Conservation (phyloP, 73 alveolate species). For the Durusdinium trenchii region DNA sequence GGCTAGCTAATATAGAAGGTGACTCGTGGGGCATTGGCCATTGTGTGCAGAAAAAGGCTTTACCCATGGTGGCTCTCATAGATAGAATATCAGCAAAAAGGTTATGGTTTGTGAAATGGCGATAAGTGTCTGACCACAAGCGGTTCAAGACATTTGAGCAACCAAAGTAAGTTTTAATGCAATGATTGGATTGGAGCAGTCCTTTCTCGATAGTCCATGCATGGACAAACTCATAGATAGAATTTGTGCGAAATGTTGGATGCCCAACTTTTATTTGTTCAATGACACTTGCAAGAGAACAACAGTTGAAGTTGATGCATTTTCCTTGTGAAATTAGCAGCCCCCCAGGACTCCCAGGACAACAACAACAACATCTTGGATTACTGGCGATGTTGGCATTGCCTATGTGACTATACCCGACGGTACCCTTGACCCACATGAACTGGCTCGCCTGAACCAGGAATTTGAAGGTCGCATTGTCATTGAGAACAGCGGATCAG, state of each 20-base stretch:
- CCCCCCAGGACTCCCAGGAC: conserved; percentile 26
- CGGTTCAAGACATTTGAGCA: background rate
- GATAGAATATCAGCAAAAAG: background rate
- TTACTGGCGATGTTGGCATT: background rate
- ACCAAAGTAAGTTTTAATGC: background rate
- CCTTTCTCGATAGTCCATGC: background rate
- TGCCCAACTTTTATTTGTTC: background rate
- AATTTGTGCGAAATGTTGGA: background rate
- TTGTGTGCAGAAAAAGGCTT: background rate
- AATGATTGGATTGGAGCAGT: background rate
- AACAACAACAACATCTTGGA: background rate
- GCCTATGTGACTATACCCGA: background rate
- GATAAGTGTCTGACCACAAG: background rate
- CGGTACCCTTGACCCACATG: background rate
- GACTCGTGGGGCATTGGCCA: background rate
- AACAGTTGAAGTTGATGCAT: background rate
- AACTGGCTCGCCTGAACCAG: background rate
- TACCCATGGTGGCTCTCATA: background rate
- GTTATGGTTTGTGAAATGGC: background rate
- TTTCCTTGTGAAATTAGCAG: background rate
- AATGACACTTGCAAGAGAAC: background rate
- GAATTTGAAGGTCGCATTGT: background rate
- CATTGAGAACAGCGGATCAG: background rate
- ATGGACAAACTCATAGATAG: background rate
- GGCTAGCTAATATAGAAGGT: background rate